Evolutionary conservation across 805 yeast species (phyloP).

Genomic region (Teunomyces cretensis): DNA sequence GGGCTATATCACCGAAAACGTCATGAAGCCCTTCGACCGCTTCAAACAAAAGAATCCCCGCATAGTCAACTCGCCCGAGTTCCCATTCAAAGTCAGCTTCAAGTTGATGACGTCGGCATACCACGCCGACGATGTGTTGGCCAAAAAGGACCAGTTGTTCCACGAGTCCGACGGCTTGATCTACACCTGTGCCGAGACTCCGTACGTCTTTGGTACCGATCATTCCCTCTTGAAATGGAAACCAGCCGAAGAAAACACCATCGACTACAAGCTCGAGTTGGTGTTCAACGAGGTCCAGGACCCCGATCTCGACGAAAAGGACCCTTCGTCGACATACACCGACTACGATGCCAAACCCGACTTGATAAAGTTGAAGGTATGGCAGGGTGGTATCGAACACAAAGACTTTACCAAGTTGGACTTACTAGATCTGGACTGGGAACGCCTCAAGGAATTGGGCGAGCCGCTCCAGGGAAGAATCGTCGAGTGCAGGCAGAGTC

Average conservation of each 20-base stretch:
- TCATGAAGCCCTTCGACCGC: conserved; percentile 78
- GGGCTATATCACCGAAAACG: conserved; percentile 79
- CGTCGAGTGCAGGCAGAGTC: conserved; percentile 76
- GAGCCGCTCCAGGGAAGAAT: conserved; percentile 90
- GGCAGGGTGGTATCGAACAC: conserved; percentile 71
- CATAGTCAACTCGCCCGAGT: conserved; percentile 56
- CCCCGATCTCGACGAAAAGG: conserved; percentile 62
- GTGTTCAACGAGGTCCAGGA: conserved; percentile 60
- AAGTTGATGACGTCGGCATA: conserved; percentile 86
- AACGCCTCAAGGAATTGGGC: conserved; percentile 57
- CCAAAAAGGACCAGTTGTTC: conserved; percentile 67
- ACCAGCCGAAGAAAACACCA: conserved; percentile 91
- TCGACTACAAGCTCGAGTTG: conserved; percentile 76
- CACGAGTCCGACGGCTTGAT: conserved; percentile 94
- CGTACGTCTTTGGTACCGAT: conserved; percentile 89
- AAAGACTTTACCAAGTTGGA: conserved; percentile 65
- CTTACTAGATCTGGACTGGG: conserved; percentile 78
- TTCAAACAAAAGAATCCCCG: conserved; percentile 71
- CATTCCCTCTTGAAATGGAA: conserved; percentile 89
- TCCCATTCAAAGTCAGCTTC: conserved; percentile 84
- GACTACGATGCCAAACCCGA: conserved; percentile 82
- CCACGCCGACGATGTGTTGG: conserved; percentile 71
- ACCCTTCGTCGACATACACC: conserved; percentile 67
- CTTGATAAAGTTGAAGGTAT: conserved; percentile 59
- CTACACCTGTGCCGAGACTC: conserved; percentile 86